These are phyloP conservation scores for Dissophora globulifera DNA, from an alignment of 192 early-diverging fungal species.

Conservation along the genomic window DNA sequence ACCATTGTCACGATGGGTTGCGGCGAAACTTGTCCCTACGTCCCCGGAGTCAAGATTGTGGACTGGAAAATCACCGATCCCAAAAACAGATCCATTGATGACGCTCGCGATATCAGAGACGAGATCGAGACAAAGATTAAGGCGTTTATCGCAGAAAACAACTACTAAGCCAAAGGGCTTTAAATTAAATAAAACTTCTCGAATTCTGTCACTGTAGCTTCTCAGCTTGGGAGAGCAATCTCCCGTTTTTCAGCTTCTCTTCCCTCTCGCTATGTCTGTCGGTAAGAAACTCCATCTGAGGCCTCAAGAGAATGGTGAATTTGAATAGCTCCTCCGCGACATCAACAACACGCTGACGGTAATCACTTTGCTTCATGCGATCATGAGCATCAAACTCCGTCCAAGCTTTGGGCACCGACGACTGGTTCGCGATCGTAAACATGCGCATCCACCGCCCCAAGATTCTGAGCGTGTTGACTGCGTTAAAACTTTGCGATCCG, in stretches of 20 bases:
- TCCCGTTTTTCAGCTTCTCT: slow-evolving; percentile 55
- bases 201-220: slow-evolving; percentile 45
- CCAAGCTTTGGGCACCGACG: slow-evolving; percentile 65
- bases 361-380: slow-evolving; percentile 54
- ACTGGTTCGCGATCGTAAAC: slow-evolving; percentile 65
- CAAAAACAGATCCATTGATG: slow-evolving; percentile 27
- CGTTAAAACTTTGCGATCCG: slow-evolving; percentile 64
- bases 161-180: no score
- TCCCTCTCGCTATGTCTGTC: slow-evolving; percentile 61
- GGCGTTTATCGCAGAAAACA: slow-evolving; percentile 35
- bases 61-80: slow-evolving; percentile 40
- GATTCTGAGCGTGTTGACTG: slow-evolving; percentile 60
- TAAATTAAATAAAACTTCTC: no score
- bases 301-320: slow-evolving; percentile 54
- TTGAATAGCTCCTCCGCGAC: slow-evolving; percentile 64
- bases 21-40: slow-evolving; percentile 36
- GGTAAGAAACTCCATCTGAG: slow-evolving; percentile 54
- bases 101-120: slow-evolving; percentile 36
- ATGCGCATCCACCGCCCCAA: slow-evolving; percentile 68
- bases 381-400: slow-evolving; percentile 62
- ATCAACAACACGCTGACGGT: slow-evolving; percentile 61
- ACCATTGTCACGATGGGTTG: slow-evolving; percentile 47
- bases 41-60: slow-evolving; percentile 36
- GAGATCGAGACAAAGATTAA: slow-evolving; percentile 45
- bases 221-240: slow-evolving; percentile 57